These are phyloP conservation scores for Pythium dissimile DNA, from an alignment of 352 stramenopile genomes.

Conservation along the genomic window DNA sequence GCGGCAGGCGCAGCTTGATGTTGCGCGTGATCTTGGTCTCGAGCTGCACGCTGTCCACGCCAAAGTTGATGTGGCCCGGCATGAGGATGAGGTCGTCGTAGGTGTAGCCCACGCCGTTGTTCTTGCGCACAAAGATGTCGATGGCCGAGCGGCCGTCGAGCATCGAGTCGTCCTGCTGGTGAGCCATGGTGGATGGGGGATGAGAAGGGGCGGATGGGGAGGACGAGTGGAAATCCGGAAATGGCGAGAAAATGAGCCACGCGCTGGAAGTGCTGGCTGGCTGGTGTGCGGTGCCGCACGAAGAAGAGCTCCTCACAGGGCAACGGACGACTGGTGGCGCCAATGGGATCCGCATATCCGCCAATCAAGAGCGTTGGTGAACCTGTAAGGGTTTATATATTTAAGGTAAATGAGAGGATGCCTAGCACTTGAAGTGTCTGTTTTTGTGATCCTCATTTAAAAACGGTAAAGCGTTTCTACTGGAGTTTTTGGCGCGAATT, in stretches of 20 bases:
- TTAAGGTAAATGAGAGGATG: conserved; percentile 6
- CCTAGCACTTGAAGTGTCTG: too few relatives aligned
- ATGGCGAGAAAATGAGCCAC: conserved; percentile 13
- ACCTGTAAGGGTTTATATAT: conserved; percentile 9
- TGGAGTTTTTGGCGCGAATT: neutral
- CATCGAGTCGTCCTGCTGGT: conserved; percentile 37
- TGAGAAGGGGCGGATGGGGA: conserved; percentile 5
- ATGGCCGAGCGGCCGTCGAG: conserved; percentile 72
- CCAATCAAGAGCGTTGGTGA: conserved; percentile 30
- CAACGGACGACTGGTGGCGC: conserved; percentile 14
- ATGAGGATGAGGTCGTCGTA: conserved; percentile 80
- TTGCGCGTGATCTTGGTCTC: conserved; percentile 92
- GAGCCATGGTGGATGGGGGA: neutral
- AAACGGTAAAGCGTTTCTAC: neutral
- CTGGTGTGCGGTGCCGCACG: conserved; percentile 17
- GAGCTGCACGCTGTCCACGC: conserved; percentile 92
- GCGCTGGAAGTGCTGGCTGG: neutral
- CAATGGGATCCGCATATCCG: conserved; percentile 36
- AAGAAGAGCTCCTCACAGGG: neutral
- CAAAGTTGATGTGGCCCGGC: conserved; percentile 93
- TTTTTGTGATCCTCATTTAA: neutral
- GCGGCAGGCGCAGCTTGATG: conserved; percentile 94
- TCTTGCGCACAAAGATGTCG: conserved; percentile 87
- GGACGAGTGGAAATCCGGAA: conserved; percentile 24
- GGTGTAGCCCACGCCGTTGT: conserved; percentile 70